A percentile compares a stretch with the other conserved stretches of the same genome.
These are phyloP conservation scores for Geoglossum glabrum DNA, from an alignment of 495 filamentous ascomycete genomes.

Conservation along the genomic window DNA sequence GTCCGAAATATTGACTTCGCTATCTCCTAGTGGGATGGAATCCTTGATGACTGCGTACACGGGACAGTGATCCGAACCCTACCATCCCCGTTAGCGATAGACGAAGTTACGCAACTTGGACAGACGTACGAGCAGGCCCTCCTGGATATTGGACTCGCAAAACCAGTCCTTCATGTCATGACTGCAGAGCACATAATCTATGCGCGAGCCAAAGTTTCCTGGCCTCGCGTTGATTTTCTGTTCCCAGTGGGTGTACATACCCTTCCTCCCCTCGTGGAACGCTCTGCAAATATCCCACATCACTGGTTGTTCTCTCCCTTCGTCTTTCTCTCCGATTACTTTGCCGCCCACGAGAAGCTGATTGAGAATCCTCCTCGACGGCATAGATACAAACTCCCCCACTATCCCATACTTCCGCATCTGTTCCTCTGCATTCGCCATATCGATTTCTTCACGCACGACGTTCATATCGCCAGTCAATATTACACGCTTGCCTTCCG, in stretches of 20 bases:
- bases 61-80: slow-evolving; percentile 92
- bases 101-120: not conserved
- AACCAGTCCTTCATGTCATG: slow-evolving; percentile 71
- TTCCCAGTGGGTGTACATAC: slow-evolving; percentile 97
- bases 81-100: slow-evolving; percentile 7
- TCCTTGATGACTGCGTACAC: slow-evolving; percentile 67
- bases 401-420: slow-evolving; percentile 49
- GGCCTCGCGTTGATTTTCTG: slow-evolving; percentile 70
- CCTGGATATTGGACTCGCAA: slow-evolving; percentile 75
- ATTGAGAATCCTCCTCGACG: slow-evolving; percentile 68
- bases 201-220: slow-evolving; percentile 75
- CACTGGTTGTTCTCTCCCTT: slow-evolving; percentile 50
- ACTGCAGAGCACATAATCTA: slow-evolving; percentile 83
- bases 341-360: slow-evolving; percentile 55
- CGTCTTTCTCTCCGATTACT: slow-evolving; percentile 48
- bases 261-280: slow-evolving; percentile 55
- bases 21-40: slow-evolving; percentile 28
- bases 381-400: slow-evolving; percentile 47
- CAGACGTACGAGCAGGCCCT: slow-evolving; percentile 54
- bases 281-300: slow-evolving; percentile 73
- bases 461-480: slow-evolving; percentile 87
- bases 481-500: slow-evolving; percentile 61
- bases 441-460: slow-evolving; percentile 50
- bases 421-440: slow-evolving; percentile 44
- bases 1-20: slow-evolving; percentile 39